phyloP scores from a whole-genome alignment of 345 rosid species.

The Populus nigra region DNA sequence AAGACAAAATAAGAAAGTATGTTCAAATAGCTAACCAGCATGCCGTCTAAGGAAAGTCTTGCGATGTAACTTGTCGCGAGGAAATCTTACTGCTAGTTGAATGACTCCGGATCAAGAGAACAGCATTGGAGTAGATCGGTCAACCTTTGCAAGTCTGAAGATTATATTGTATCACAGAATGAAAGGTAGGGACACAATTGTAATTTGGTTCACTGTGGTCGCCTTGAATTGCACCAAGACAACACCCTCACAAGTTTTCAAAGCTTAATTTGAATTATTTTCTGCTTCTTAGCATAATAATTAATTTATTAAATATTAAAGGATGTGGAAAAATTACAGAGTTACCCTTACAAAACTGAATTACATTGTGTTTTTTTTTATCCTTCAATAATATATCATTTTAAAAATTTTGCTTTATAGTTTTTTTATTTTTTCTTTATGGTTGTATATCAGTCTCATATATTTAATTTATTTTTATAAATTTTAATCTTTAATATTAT shows the following conservation, averaged over 20 bases:
- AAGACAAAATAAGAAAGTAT: neutral
- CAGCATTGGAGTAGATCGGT: neutral
- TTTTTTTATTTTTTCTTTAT: no score
- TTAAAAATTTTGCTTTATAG: no score
- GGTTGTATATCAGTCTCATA: no score
- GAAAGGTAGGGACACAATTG: neutral
- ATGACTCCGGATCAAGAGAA: neutral
- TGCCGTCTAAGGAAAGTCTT: neutral
- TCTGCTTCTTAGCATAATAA: neutral
- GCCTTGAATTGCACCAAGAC: neutral
- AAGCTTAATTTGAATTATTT: neutral
- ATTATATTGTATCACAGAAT: neutral
- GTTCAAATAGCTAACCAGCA: neutral
- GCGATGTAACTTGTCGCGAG: neutral
- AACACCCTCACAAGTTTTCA: conserved; percentile 11
- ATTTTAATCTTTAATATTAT: no score
- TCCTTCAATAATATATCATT: no score
- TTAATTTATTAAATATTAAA: no score
- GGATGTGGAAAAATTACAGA: no score
- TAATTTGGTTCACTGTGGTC: conserved; percentile 2
- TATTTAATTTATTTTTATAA: no score
- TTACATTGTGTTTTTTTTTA: no score
- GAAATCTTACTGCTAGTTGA: conserved; percentile 9
- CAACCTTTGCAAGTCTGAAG: conserved; percentile 7
- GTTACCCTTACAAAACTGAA: no score